Base-by-base conservation (phyloP, 2,329 filamentous ascomycete species). In the Colletotrichum camelliae region DNA sequence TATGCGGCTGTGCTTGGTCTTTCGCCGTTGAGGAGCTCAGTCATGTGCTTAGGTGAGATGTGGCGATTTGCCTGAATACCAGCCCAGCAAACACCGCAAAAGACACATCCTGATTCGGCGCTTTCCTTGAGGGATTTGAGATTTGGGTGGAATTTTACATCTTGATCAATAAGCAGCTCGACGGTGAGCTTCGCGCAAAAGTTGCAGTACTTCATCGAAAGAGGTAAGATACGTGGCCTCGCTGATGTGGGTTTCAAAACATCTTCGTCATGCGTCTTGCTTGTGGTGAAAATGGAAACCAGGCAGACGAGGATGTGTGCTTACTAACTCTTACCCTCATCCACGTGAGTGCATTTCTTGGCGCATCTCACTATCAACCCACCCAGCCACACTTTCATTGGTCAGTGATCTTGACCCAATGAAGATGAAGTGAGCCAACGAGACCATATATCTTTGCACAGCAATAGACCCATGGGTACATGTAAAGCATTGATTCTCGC, bases 101-200 rank as follows among this genome's bases (percentile, higher is more conserved):
- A 69, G 15, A 57, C 29, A 24, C 70, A 69, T 15, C 21, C 13
- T 10, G 65, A 13, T 6, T 18, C 29, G 18, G 70, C 64, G 18
- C 70, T 69, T 13, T 52, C 35, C 39, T 55, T 31, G 16, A 72
- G 70, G 5, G 70, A 43, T 10, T 60, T 29, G 4, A 73, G 31
- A 5, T 68, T 69, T 12, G 70, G 39, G n/a, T 73, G 70, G 24
- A 73, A 73, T 9, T 48, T 55, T 24, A 69, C 52, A n/a, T 73
- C 65, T 18, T 52, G 55, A 7, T 16, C 31, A 29, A n/a, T 35
- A 21, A 68, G 29, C n/a, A 68, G n/a, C 37, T 72, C 64, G 15
- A 68, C 35, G 8, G 43, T 10, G 21, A 69, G 70, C 13, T 55
- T 57, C 16, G 21, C 37, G 31, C 65, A 73, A 39, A 69, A 18